Base-by-base conservation (phyloP, 345 rosid species). In the Salix brachista region DNA sequence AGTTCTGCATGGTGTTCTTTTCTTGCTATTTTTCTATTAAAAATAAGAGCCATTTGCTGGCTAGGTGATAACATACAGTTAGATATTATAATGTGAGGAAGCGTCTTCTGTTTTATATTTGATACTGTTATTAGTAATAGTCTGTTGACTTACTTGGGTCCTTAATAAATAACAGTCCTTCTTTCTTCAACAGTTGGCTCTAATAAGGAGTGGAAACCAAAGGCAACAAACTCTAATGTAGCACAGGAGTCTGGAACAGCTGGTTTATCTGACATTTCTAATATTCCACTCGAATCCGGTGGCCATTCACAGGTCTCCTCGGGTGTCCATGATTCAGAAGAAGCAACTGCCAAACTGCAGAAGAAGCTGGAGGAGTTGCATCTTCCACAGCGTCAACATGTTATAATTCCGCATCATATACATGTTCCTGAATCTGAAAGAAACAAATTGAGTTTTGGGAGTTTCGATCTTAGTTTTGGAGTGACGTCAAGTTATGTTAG, bases 341-440 rank as follows among this genome's bases (percentile, higher is more conserved):
- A 91, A 76, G 84, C 85, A 54, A 78, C 92, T 80, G 86, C 89
- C 41, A 89, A 83, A 65, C 77, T 91, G 87, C 92, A 87, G 82
- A 90, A 84, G 83, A 88, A 89, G 86, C 87, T 94, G 83, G 93
- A 86, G 81, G 91, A 86, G 69, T 78, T 92, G 79, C 91, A 83
- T 80, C 84, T 92, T 84, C 91, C 91, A 69, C 93, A 79, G 70
- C 90, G 91, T n/a, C 94, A 88, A 77, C 92, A 91, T 85, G 98
- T 94, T 85, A 94, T 94, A 79, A 90, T 94, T 69, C 97, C 98
- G 54, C 85, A 86, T 78, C 97, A 92, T 76, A 94, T 94, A 72
- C 97, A 88, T 81, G 97, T 94, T 77, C 98, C 97, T 52, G 98
- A 94, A 81, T 90, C 97, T 82, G 92, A 91, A 83, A 89, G 95